Evolutionary conservation across 202 grass and related monocot species (phyloP).

Genomic region (Schoenoplectus tabernaemontani): DNA sequence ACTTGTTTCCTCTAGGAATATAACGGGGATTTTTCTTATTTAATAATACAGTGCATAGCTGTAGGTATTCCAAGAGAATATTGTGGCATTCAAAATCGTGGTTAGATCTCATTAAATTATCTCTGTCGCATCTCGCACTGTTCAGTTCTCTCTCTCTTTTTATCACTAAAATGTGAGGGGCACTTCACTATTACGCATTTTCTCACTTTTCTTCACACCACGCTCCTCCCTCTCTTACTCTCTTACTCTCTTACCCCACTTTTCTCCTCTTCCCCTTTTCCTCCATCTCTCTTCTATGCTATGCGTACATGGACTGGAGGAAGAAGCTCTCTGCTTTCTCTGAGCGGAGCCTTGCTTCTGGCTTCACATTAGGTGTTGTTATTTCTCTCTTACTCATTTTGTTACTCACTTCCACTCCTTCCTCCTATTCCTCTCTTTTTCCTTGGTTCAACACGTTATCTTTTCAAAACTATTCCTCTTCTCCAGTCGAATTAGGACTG

Average conservation of each 20-base stretch:
- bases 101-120: neutral
- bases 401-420: slow-evolving; percentile 31
- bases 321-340: slow-evolving; percentile 30
- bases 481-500: slow-evolving; percentile 7
- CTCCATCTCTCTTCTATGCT: neutral
- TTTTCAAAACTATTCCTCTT: neutral
- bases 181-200: too few species aligned
- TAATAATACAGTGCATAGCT: neutral
- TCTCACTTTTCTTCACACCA: too few species aligned
- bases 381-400: slow-evolving; percentile 42
- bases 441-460: slow-evolving; percentile 22
- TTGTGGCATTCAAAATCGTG: neutral
- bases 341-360: slow-evolving; percentile 40
- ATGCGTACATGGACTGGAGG: slow-evolving; percentile 20
- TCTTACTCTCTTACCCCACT: neutral
- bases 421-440: slow-evolving; percentile 25
- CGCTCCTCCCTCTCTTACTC: neutral
- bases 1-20: neutral
- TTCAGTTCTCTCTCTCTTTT: neutral
- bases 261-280: neutral
- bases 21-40: neutral
- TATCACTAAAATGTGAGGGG: too few species aligned
- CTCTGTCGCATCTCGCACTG: neutral
- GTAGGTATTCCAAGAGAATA: neutral
- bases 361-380: slow-evolving; percentile 20